These are phyloP conservation scores for Cyberlindnera sargentensis DNA, from an alignment of 805 yeast genomes.

Conservation along the genomic window DNA sequence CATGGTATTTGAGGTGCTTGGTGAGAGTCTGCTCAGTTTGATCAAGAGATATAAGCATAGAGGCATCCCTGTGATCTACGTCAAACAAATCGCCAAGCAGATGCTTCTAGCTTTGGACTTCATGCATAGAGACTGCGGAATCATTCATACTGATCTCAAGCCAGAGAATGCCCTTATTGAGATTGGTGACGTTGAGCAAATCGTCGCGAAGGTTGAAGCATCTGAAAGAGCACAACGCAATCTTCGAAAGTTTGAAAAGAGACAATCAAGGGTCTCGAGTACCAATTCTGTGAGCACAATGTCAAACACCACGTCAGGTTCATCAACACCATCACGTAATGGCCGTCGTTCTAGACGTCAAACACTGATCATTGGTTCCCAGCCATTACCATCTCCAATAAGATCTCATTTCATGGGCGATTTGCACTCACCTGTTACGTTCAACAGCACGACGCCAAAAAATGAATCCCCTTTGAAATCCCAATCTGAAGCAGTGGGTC, in stretches of 20 bases:
- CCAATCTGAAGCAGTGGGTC: conserved; percentile 21
- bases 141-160: conserved; percentile 66
- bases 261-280: conserved; percentile 25
- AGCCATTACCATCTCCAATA: conserved; percentile 86
- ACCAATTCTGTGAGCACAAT: conserved; percentile 9
- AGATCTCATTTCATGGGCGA: conserved; percentile 29
- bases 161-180: conserved; percentile 75
- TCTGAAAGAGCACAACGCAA: conserved; percentile 45
- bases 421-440: conserved; percentile 1
- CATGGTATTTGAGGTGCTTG: conserved; percentile 96
- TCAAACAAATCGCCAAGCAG: conserved; percentile 78
- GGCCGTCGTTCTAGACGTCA: conserved; percentile 54
- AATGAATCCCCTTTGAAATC: conserved; percentile 11
- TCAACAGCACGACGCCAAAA: background rate
- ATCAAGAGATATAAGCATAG: conserved; percentile 71
- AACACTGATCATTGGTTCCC: conserved; percentile 82
- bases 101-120: conserved; percentile 65
- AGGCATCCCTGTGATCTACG: conserved; percentile 71
- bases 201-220: conserved; percentile 60
- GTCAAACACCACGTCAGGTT: conserved; percentile 16
- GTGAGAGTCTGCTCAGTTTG: conserved; percentile 84
- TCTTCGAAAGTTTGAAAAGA: conserved; percentile 34
- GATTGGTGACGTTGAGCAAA: conserved; percentile 76
- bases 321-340: conserved; percentile 22
- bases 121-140: conserved; percentile 65